phyloP scores from a whole-genome alignment of 2,329 filamentous ascomycete genomes.

The Pseudogymnoascus sp. region DNA sequence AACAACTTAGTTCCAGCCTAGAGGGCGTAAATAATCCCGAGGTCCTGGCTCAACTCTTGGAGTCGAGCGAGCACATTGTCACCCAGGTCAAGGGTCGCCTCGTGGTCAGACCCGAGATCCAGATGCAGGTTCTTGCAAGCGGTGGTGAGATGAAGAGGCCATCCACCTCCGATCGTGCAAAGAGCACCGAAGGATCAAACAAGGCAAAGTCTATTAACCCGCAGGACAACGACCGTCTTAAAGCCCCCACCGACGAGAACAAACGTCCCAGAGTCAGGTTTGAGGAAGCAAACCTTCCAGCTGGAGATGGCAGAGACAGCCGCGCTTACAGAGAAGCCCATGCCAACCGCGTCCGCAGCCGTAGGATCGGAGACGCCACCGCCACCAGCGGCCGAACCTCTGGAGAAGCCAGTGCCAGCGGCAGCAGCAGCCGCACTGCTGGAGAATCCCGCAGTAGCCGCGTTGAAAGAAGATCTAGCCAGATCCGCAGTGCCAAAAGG shows the following conservation, averaged over 20 bases:
- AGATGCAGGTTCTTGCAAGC: background rate
- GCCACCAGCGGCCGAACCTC: background rate
- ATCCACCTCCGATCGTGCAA: background rate
- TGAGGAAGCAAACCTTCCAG: background rate
- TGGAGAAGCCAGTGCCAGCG: background rate
- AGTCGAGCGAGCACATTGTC: background rate
- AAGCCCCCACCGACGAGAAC: background rate
- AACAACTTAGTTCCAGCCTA: background rate
- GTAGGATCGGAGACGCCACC: background rate
- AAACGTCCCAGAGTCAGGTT: background rate
- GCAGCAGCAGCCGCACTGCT: background rate
- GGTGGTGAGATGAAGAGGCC: background rate
- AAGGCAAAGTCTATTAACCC: background rate
- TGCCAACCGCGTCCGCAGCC: no score
- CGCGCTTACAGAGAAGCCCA: no score
- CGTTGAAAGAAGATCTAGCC: background rate
- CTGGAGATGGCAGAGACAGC: no score
- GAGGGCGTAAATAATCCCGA: background rate
- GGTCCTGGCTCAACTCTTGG: background rate
- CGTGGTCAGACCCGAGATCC: background rate
- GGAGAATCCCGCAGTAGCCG: background rate
- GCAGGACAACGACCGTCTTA: background rate
- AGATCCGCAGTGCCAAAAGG: background rate
- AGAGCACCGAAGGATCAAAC: background rate
- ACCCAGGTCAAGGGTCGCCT: background rate